Evolutionary conservation across 371 early-diverging fungal species (phyloP), one percentile per base, ranked within the genome.

Genomic region (Mucor indicus): DNA sequence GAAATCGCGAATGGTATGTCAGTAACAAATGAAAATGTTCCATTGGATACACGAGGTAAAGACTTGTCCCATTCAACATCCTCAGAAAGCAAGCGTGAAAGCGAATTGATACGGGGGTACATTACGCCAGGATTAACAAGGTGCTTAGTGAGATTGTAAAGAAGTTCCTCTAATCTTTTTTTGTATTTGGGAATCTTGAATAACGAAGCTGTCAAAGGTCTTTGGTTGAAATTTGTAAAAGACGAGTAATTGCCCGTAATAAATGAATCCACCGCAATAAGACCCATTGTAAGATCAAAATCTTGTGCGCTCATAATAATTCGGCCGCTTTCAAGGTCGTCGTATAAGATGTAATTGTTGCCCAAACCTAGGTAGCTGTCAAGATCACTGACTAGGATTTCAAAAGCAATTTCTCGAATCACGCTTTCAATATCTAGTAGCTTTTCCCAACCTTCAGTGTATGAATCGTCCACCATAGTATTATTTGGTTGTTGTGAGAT

Each of bases 321-420:
- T 1, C 47, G 44, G 8, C 38, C 47, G 12, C 32, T 33, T 7
- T 31, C 33, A n/a, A 52, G 48, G 17, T 60, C 38, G 2, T 64
- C 52, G 41, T 69, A 69, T 25, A 69, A 13, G 16, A 62, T 60
- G 27, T 62, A 69, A 25, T 69, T 69, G 12, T 69, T 52, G 7
- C 50, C 50, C 31, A 60, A 65, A 20, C 53, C 39, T 5, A 60
- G 31, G 29, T 65, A 62, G 2, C 52, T 60, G 35, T 69, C 69
- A 32, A 50, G 47, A 32, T 50, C 22, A 0, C 36, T 35, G 1
- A 46, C 37, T 5, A 56, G 15, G 23, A 56, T 35, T 17, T 56
- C 57, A 27, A 56, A 33, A 30, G 57, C 57, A 1, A 56, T 27
- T 19, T 38, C 38, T 10, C 57, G 57, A 11, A 56, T 33, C 9